Conservation (phyloP, 2,329 filamentous ascomycete genomes). For the Cladophialophora carrionii region DNA sequence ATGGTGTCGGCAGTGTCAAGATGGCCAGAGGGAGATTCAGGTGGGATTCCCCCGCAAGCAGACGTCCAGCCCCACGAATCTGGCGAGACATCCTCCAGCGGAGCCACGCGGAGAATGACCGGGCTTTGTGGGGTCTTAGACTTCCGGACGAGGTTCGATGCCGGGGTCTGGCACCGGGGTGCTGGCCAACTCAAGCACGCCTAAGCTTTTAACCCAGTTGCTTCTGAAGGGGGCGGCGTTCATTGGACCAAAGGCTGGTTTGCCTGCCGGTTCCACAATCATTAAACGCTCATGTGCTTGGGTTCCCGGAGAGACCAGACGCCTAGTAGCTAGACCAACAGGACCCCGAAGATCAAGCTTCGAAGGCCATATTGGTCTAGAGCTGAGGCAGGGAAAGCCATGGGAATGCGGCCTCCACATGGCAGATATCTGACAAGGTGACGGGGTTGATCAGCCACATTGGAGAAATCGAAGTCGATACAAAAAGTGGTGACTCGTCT, state of each 20-base stretch:
- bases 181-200: constrained; percentile 7
- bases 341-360: constrained; percentile 1
- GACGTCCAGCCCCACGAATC: constrained; percentile 17
- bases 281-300: not conserved
- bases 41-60: constrained; percentile 20
- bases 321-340: constrained; percentile 1
- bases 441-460: constrained; percentile 18
- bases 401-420: constrained; percentile 15
- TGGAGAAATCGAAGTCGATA: constrained; percentile 13
- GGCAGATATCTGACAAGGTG: constrained; percentile 9
- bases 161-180: not conserved
- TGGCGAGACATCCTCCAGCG: not conserved
- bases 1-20: constrained; percentile 13
- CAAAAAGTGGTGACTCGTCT: constrained; percentile 18
- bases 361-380: constrained; percentile 6
- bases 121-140: constrained; percentile 22
- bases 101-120: constrained; percentile 18
- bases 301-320: not conserved
- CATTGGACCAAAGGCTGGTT: constrained; percentile 2
- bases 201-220: constrained; percentile 15
- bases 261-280: not conserved
- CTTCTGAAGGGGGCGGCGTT: not conserved
- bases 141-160: not conserved
- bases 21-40: constrained; percentile 11
- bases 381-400: constrained; percentile 2